Evolutionary conservation across 495 filamentous ascomycete species (phyloP), one percentile per base, ranked within the genome.

Genomic region (Elasticomyces elasticus): DNA sequence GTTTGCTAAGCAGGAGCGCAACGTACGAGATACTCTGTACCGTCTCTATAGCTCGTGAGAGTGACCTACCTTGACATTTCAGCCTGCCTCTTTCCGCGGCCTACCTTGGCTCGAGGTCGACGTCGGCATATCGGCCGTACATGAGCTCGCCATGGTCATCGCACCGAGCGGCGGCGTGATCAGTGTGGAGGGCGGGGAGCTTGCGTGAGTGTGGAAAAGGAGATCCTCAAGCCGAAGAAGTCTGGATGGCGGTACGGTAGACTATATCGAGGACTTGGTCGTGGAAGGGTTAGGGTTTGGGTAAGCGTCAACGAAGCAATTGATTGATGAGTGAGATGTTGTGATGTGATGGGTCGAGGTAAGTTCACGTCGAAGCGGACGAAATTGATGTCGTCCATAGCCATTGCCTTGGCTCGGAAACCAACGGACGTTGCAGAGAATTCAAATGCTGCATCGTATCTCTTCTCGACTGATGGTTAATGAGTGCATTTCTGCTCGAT

Each of bases 11-110:
- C 35, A 40, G 13, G 4, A 13, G 35, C 35, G 35, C 12, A 52
- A 17, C 7, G 27, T 15, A 43, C 20, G 50, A 54, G 22, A 20
- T 31, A 26, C 7, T 31, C 23, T 5, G 13, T 40, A 5, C 35
- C 13, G 5, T 40, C 24, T 30, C 25, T 48, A 31, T 27, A 22
- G 30, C 46, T 20, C n/a, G 19, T 22, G 23, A 52, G 13, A 41
- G 12, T 23, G 13, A 10, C 49, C 37, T 52, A 25, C 30, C 15
- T 38, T n/a, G 49, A 11, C 31, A 26, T 12, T n/a, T 30, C 23
- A 46, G 51, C 51, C 51, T 54, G 35, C 41, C 28, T 54, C 26
- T 47, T n/a, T 47, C 51, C 51, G 37, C 25, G 2, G 5, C 33
- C 19, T 45, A 43, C 42, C 51, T 37, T 46, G 41, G 51, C 26